These are phyloP conservation scores for Fusarium buxicola DNA, from an alignment of 2,329 filamentous ascomycete genomes.

Conservation along the genomic window DNA sequence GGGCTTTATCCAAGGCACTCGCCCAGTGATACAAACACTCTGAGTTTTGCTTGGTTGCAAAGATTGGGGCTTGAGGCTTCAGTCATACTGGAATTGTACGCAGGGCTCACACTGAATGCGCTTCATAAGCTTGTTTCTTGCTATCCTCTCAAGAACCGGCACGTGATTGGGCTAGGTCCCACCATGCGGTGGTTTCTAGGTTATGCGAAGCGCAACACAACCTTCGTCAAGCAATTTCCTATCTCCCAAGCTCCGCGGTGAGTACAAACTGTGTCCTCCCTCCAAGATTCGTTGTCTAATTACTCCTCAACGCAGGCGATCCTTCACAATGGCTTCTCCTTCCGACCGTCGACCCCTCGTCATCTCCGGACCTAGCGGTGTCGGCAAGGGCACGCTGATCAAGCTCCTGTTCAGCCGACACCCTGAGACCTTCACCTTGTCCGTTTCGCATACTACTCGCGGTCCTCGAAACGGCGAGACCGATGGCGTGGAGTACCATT, in stretches of 20 bases:
- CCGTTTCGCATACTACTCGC: slow-evolving; percentile 83
- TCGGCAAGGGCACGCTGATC: slow-evolving; percentile 85
- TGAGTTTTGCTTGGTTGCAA: too few relatives aligned
- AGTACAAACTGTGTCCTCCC: neutral
- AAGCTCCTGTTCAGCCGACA: slow-evolving; percentile 73
- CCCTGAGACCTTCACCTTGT: slow-evolving; percentile 64
- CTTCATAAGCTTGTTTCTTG: slow-evolving; percentile 3
- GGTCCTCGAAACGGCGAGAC: slow-evolving; percentile 79
- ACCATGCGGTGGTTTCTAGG: slow-evolving; percentile 35
- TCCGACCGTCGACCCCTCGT: slow-evolving; percentile 73
- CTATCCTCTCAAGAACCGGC: neutral
- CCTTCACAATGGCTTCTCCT: slow-evolving; percentile 48
- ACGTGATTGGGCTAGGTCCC: slow-evolving; percentile 28
- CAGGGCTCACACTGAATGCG: neutral
- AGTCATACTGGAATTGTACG: neutral
- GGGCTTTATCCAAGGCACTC: too few relatives aligned
- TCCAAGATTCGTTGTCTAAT: neutral
- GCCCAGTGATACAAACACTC: too few relatives aligned
- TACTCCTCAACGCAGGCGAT: slow-evolving; percentile 9
- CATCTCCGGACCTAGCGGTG: slow-evolving; percentile 82
- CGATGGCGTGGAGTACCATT: slow-evolving; percentile 85
- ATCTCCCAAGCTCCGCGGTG: slow-evolving; percentile 22
- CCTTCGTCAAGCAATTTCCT: slow-evolving; percentile 11
- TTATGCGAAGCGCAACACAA: slow-evolving; percentile 33
- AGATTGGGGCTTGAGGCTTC: too few relatives aligned